Evolutionary conservation across 1,139 yeast genomes (phyloP), one percentile per base, ranked within the genome.

Genomic region (Candida sp.): DNA sequence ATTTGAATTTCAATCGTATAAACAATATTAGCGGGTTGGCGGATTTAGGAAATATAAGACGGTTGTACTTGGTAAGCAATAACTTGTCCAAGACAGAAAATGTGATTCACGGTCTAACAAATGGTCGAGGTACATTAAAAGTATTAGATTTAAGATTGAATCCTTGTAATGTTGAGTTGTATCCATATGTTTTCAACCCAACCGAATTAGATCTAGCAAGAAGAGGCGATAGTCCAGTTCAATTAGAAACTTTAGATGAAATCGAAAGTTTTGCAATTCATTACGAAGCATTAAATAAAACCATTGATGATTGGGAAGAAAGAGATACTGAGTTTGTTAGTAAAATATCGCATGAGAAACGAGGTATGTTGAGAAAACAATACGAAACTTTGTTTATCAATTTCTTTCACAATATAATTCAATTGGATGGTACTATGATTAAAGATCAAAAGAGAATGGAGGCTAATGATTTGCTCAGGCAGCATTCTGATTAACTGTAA

Each of bases 141-240:
- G 60, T 67, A 8, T 54, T 80, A 19, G 85, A 80, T 55, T 50
- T 77, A 38, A 62, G 84, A 42, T 71, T 78, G 45, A 81, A 81
- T 50, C 75, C 81, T 7, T 52, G 78, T 35, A 79, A 73, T 36
- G 59, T 63, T 33, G 73, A 68, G 11, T 64, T 77, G 38, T 79
- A 80, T 53, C 82, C 84, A 0, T 77, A 68, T 52, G 77, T 79
- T 2, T 79, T 79, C 56, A 72, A 70, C 47, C 75, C 77, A 3
- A 66, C 71, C 15, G 80, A 76, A 47, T 51, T 66, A 19, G 70
- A 65, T 22, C 52, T 53, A 38, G 55, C 57, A 15, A 33, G 47
- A 27, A 40, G 45, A 22, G 45, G 53, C n/a, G 50, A 52, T 6
- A 47, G 60, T 39, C 70, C 73, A 4, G 71, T 73, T 19, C 73